phyloP scores from a whole-genome alignment of 148 eudicot genomes.

The Rhododendron molle region DNA sequence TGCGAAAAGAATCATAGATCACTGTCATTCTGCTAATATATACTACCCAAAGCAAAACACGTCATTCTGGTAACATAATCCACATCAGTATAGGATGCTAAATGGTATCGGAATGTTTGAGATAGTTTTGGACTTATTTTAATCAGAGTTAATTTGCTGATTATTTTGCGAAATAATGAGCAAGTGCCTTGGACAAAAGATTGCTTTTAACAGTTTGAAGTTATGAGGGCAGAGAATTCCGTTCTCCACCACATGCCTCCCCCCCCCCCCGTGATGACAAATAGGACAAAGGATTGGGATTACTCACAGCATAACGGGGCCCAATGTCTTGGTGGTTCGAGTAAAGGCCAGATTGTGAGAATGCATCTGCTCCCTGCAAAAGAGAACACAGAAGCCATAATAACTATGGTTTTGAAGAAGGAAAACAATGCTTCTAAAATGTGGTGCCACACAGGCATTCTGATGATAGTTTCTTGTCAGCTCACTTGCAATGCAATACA shows the following conservation, averaged over 20 bases:
- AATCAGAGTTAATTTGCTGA: background rate
- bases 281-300: constrained; percentile 17
- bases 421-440: background rate
- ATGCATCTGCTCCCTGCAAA: constrained; percentile 86
- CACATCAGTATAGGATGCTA: background rate
- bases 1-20: background rate
- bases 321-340: constrained; percentile 99
- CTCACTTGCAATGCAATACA: background rate
- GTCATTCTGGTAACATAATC: background rate
- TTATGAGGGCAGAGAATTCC: background rate
- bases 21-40: background rate
- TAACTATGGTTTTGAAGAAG: background rate
- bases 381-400: background rate
- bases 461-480: background rate
- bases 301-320: constrained; percentile 87
- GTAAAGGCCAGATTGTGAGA: constrained; percentile 94
- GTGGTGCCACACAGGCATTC: background rate
- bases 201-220: background rate
- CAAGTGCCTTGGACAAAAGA: background rate
- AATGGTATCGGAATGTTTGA: background rate
- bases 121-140: background rate
- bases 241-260: too few relatives aligned
- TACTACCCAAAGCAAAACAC: background rate
- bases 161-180: background rate
- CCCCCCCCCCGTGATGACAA: background rate